Evolutionary conservation across 345 rosid genomes (phyloP).

Genomic region (Moricandia arvensis): DNA sequence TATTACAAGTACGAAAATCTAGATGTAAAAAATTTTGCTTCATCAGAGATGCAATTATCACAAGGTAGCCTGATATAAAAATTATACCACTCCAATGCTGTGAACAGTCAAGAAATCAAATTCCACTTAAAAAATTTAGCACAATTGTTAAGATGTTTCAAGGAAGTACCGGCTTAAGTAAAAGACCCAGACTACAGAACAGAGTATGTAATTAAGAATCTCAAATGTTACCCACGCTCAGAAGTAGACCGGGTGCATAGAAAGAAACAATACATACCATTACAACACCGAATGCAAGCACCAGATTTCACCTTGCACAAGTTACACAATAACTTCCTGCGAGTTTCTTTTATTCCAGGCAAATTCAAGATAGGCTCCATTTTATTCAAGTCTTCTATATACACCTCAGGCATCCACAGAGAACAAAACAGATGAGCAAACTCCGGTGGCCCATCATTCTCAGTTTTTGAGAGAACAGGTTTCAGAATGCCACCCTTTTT

Average conservation of each 20-base stretch:
- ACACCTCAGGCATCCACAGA: slow-evolving; percentile 84
- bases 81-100: not conserved
- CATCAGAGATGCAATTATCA: not conserved
- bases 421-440: slow-evolving; percentile 93
- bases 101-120: not conserved
- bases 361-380: slow-evolving; percentile 84
- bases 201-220: not conserved
- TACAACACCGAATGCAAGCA: slow-evolving; percentile 89
- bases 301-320: slow-evolving; percentile 91
- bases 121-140: not conserved
- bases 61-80: slow-evolving; percentile 10
- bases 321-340: slow-evolving; percentile 67
- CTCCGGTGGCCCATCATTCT: slow-evolving; percentile 39
- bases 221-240: slow-evolving; percentile 18
- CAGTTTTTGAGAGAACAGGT: slow-evolving; percentile 46
- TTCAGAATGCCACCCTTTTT: slow-evolving; percentile 83
- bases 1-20: too few species aligned
- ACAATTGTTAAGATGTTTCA: slow-evolving; percentile 9
- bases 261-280: slow-evolving; percentile 73
- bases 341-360: slow-evolving; percentile 58
- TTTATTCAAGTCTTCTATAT: slow-evolving; percentile 55
- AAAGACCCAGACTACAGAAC: slow-evolving; percentile 13
- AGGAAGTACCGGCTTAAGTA: slow-evolving; percentile 6
- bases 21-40: too few species aligned
- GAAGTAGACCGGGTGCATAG: slow-evolving; percentile 19